Percentiles rank a stretch among this genome's conserved stretches.
Conservation (phyloP, 2,329 filamentous ascomycete species). For the Elsinoe batatas region DNA sequence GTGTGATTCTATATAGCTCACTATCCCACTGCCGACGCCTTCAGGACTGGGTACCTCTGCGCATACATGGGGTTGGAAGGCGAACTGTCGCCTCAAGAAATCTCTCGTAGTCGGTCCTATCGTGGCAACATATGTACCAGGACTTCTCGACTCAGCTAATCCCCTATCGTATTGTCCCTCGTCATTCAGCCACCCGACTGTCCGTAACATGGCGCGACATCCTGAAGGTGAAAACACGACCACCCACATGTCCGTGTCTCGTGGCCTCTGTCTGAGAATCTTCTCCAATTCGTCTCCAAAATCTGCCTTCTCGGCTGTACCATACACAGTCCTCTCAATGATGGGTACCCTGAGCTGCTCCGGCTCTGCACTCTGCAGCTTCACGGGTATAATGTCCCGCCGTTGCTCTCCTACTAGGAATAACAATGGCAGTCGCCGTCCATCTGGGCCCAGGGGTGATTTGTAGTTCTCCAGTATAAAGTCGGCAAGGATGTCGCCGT, state of each 20-base stretch:
- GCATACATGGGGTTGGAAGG: slow-evolving; percentile 65
- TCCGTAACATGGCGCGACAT: slow-evolving; percentile 50
- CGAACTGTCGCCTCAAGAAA: slow-evolving; percentile 56
- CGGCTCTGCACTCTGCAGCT: slow-evolving; percentile 50
- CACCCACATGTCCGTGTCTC: slow-evolving; percentile 49
- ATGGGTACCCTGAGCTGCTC: slow-evolving; percentile 50
- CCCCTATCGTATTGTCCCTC: slow-evolving; percentile 28
- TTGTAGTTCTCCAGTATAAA: slow-evolving; percentile 75
- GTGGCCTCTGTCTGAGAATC: slow-evolving; percentile 11
- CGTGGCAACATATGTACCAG: slow-evolving; percentile 58
- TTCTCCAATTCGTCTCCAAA: slow-evolving; percentile 59
- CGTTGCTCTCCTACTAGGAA: slow-evolving; percentile 88
- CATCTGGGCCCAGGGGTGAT: slow-evolving; percentile 22
- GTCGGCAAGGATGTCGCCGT: slow-evolving; percentile 66
- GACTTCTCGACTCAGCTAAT: slow-evolving; percentile 18
- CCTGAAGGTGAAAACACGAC: slow-evolving; percentile 60
- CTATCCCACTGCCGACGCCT: slow-evolving; percentile 62
- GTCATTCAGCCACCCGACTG: slow-evolving; percentile 38
- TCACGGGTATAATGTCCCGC: slow-evolving; percentile 80
- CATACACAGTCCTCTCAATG: slow-evolving; percentile 75
- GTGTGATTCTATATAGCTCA: slow-evolving; percentile 12
- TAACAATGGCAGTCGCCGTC: slow-evolving; percentile 53
- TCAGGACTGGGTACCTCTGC: slow-evolving; percentile 73
- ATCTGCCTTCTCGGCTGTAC: slow-evolving; percentile 69
- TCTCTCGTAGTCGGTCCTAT: slow-evolving; percentile 90